Conservation (phyloP, 1,284 basidiomycete species). For the Golubevia sp. region DNA sequence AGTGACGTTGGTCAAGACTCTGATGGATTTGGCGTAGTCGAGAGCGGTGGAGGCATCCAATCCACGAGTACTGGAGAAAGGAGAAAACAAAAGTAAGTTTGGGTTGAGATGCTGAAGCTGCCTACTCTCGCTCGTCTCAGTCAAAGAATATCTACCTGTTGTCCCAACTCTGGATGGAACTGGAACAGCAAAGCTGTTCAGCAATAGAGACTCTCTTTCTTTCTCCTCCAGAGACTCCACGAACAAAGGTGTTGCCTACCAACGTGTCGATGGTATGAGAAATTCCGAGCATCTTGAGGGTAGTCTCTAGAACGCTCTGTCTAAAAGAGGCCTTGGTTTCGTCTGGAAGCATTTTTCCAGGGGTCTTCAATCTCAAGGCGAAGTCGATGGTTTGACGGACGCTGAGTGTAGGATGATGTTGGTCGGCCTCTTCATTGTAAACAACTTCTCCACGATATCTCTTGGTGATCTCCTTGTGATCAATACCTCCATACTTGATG, state of each 20-base stretch:
- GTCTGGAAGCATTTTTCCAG: conserved; percentile 23
- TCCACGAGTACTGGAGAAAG: conserved; percentile 39
- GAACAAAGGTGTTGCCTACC: conserved; percentile 75
- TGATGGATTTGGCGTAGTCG: conserved; percentile 46
- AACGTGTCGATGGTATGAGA: conserved; percentile 76
- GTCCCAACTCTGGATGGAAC: background rate
- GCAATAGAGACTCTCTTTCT: conserved; percentile 66
- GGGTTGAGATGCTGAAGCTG: conserved; percentile 64
- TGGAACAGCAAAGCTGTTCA: background rate
- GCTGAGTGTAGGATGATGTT: conserved; percentile 43
- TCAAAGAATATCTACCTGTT: background rate
- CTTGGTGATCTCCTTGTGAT: conserved; percentile 30
- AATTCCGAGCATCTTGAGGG: conserved; percentile 73
- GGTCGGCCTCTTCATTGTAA: conserved; percentile 49
- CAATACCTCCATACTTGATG: conserved; percentile 72
- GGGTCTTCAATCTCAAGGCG: conserved; percentile 36
- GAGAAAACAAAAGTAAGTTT: conserved; percentile 28
- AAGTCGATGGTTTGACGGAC: conserved; percentile 41
- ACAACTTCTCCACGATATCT: conserved; percentile 43
- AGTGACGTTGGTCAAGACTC: conserved; percentile 33
- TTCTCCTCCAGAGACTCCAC: conserved; percentile 81
- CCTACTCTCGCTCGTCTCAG: conserved; percentile 65
- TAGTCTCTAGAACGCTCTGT: conserved; percentile 33
- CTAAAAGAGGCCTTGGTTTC: conserved; percentile 30
- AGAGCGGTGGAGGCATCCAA: conserved; percentile 42